Evolutionary conservation across 306 rosid genomes (phyloP), one percentile per base, ranked within the genome.

Genomic region (Rubus idaeus): DNA sequence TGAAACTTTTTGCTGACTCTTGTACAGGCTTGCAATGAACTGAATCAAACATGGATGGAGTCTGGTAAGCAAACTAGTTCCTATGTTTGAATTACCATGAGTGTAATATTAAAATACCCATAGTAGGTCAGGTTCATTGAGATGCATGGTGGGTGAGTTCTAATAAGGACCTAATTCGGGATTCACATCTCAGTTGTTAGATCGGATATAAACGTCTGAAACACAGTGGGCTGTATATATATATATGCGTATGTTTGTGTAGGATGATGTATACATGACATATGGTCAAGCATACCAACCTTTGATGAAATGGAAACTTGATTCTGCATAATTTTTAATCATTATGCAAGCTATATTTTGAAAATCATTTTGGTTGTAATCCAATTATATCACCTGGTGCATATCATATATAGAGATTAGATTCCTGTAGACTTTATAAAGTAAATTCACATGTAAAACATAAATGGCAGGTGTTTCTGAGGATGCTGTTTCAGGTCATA

Each of bases 401-500:
- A 4, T 57, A 37, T 75, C 74, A 76, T 66, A 37, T 73, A 39
- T 70, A 49, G 35, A 30, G 35, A 30, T 30, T 30, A 30, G n/a
- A 21, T 14, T 69, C 71, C 58, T 41, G 18, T 65, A 11, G 74
- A 68, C 56, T 55, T 42, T 46, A 18, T 50, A 66, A 42, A 46
- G 77, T 71, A 73, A 62, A 73, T 75, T 85, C 73, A 71, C 71
- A 47, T 23, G 40, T 18, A 79, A 64, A 74, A 77, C 65, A 78
- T 65, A 77, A 62, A 76, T 72, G 73, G 51, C 89, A 92, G 99
- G 99, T 81, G 98, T 95, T 53, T 95, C 99, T 20, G 99, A 92
- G 90, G 98, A 95, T 79, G 98, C 97, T 45, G 99, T 95, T 80
- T 95, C 99, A 57, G 97, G 99, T 78, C 98, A 92, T 83, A 95